These are phyloP conservation scores for Torrubiellomyces zombiae DNA, from an alignment of 2,329 filamentous ascomycete genomes.

Conservation along the genomic window DNA sequence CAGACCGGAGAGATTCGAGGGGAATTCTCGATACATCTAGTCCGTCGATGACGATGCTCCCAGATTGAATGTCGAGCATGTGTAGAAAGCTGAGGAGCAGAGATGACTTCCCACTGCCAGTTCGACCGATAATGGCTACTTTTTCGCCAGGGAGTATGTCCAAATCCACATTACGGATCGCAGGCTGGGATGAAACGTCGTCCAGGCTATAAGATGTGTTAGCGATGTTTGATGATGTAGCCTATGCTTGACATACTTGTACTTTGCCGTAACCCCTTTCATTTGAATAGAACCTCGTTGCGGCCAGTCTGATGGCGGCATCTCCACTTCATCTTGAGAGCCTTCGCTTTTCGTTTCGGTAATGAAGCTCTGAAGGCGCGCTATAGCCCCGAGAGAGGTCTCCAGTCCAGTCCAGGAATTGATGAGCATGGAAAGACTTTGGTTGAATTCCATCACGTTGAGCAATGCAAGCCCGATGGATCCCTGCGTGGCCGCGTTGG, in stretches of 20 bases:
- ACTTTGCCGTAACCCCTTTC: constrained; percentile 10
- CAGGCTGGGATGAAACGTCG: constrained; percentile 1
- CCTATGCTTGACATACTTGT: constrained; percentile 7
- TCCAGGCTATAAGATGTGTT: not conserved
- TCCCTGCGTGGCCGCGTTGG: constrained; percentile 1
- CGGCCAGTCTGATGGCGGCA: constrained; percentile 10
- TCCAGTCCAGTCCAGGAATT: constrained; percentile 4
- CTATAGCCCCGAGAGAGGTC: constrained; percentile 4
- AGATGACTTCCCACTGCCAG: constrained; percentile 24
- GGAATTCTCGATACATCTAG: constrained; percentile 11
- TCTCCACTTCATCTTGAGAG: not conserved
- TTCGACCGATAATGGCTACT: constrained; percentile 14
- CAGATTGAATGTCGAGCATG: constrained; percentile 16
- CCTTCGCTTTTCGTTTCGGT: constrained; percentile 3
- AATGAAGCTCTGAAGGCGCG: constrained; percentile 8
- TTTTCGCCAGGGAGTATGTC: constrained; percentile 8
- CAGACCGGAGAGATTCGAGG: constrained; percentile 9
- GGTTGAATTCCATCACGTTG: constrained; percentile 2
- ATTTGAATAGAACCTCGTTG: constrained; percentile 10
- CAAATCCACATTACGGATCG: constrained; percentile 7
- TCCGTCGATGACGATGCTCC: constrained; percentile 9
- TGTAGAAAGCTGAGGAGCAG: constrained; percentile 20
- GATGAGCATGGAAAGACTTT: constrained; percentile 1
- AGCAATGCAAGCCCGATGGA: constrained; percentile 2
- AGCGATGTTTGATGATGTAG: too few relatives aligned